Evolutionary conservation across 257 asterid species (phyloP), one percentile per base, ranked within the genome.

Genomic region (Solanum neorickii): DNA sequence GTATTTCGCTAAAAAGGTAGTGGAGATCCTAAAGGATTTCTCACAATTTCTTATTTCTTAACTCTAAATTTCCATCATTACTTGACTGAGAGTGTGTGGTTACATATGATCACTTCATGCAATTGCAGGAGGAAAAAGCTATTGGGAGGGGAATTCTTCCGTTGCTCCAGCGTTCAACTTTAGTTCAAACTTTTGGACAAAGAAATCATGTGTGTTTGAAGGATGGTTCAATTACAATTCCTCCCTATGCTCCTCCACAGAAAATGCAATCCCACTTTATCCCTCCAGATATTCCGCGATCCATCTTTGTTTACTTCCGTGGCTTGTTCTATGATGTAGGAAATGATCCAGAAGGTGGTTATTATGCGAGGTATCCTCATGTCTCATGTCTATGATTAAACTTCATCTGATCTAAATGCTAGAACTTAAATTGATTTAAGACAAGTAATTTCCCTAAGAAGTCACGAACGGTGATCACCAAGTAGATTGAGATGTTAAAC

Each of bases 221-320:
- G 93, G 97, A 91, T 47, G 96, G 96, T 21, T 92, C 98, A 46
- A 92, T 96, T 86, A 95, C 90, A 59, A 93, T 96, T 88, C 99
- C 99, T 85, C 99, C 99, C 27, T 96, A 93, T 82, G 99, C 98
- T 66, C 98, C 98, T 85, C 98, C 99, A 4, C 98, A 94, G 93
- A 96, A 96, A 92, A 95, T 96, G 98, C 96, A 94, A 72, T 88
- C 98, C 33, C 99, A 94, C 92, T 78, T 95, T 65, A 96, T 95
- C 88, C 97, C 98, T 89, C 96, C 99, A 5, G 92, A 85, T 89
- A 95, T 93, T 72, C 98, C 99, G 37, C 91, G 98, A 5, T 96
- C 99, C 92, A 96, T 96, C 80, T 96, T 96, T 78, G 99, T 95
- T 89, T 96, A 95, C 90, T 96, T 96, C 89, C 93, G 98, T 80